Conservation (phyloP, 345 rosid genomes). For the Eucalyptus pauciflora region DNA sequence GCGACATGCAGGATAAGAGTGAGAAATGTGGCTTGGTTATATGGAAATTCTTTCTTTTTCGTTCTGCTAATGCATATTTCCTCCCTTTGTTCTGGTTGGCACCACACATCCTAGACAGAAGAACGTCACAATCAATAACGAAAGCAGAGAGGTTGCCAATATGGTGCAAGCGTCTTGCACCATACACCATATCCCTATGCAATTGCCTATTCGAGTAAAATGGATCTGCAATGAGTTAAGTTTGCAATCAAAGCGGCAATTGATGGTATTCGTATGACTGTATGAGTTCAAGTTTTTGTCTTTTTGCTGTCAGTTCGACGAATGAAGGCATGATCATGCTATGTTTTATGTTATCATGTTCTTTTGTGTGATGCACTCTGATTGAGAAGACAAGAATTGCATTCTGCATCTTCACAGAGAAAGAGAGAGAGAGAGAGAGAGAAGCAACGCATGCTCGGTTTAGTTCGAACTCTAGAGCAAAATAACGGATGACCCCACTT, state of each 20-base stretch:
- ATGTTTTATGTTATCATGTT: neutral
- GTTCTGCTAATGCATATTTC: neutral
- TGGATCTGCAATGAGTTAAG: neutral
- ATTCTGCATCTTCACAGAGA: neutral
- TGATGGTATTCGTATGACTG: neutral
- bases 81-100: neutral
- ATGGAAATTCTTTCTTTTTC: neutral
- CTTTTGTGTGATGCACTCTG: neutral
- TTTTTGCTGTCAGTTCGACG: neutral
- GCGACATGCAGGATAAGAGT: neutral
- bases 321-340: neutral
- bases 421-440: neutral
- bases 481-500: neutral
- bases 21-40: neutral
- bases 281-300: neutral
- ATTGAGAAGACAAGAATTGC: neutral
- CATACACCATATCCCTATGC: neutral
- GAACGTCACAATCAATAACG: neutral
- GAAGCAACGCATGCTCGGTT: neutral
- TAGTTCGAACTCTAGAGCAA: neutral
- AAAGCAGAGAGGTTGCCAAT: neutral
- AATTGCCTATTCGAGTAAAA: neutral
- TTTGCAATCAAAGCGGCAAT: neutral
- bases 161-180: neutral
- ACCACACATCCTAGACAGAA: neutral